These are phyloP conservation scores for Torulaspora delbrueckii DNA, from an alignment of 805 yeast species.

Conservation along the genomic window DNA sequence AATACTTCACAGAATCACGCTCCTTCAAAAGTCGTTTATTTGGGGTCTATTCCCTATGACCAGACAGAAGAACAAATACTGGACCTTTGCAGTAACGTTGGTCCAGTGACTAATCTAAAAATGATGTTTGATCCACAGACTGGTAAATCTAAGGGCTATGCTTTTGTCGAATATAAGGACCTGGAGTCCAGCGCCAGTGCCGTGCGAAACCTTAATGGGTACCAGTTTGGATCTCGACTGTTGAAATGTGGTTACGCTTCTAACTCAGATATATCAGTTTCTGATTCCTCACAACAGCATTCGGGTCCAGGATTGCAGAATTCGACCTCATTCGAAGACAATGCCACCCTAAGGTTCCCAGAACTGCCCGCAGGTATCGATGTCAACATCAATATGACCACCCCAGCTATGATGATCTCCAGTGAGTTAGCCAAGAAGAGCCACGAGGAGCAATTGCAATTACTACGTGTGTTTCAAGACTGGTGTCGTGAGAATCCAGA, in stretches of 20 bases:
- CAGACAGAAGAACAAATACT: slow-evolving; percentile 90
- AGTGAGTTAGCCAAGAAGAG: slow-evolving; percentile 28
- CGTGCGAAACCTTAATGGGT: slow-evolving; percentile 79
- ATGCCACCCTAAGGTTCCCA: slow-evolving; percentile 33
- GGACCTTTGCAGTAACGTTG: slow-evolving; percentile 80
- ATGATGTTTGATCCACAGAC: slow-evolving; percentile 83
- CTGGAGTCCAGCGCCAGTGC: slow-evolving; percentile 86
- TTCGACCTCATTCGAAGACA: slow-evolving; percentile 10
- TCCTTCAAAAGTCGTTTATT: slow-evolving; percentile 51
- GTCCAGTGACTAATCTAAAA: slow-evolving; percentile 74
- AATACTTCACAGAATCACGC: slow-evolving; percentile 22
- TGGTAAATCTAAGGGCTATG: slow-evolving; percentile 87
- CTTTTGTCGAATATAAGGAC: slow-evolving; percentile 79
- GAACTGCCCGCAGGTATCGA: slow-evolving; percentile 53
- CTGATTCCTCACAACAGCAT: slow-evolving; percentile 9
- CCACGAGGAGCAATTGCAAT: slow-evolving; percentile 25
- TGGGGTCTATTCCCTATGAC: slow-evolving; percentile 88
- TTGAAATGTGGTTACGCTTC: slow-evolving; percentile 72
- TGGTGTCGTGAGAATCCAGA: slow-evolving; percentile 55
- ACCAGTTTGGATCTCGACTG: slow-evolving; percentile 63
- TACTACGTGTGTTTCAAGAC: slow-evolving; percentile 39
- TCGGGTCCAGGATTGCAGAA: slow-evolving; percentile 7
- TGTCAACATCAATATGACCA: slow-evolving; percentile 37
- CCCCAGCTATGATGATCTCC: slow-evolving; percentile 38
- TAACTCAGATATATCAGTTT: slow-evolving; percentile 39